Base-by-base conservation (phyloP, 1,284 basidiomycete genomes). In the Pulveroboletus sp. region DNA sequence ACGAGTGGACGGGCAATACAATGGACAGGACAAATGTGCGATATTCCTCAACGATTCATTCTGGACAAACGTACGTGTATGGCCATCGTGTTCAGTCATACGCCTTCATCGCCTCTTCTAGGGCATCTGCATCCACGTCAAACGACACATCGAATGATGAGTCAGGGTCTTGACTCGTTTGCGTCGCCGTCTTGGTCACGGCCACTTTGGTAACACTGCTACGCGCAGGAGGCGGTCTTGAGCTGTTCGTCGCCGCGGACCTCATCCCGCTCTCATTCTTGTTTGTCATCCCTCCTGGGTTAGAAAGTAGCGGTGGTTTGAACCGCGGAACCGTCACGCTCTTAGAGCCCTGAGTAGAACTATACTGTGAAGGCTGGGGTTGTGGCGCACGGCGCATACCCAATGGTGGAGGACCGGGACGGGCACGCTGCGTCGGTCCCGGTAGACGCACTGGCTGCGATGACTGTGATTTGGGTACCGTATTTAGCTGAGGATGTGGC, bases 121-220 rank as follows among this genome's bases (percentile, higher is more conserved):
- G 49, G 1, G 56, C 62, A 26, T 72, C 68, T 3, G 50, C 56
- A 35, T 70, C 68, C 56, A 70, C 18, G 22, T 60, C 72, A 51
- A 70, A 73, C 14, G 68, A 70, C n/a, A 70, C 38, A 38, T 73
- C 68, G 39, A 70, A 72, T 1, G 68, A 70, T 25, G 71, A 70
- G 29, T 73, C 68, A 5, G 68, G 39, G 20, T 68, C 66, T 43
- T 56, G 51, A 24, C 2, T 31, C 22, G 33, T 28, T 20, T 40
- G 49, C 38, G 5, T 22, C 10, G 43, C 22, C 12, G 26, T 43
- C 26, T 54, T 22, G 22, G 38, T 31, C 15, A 31, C 44, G 2
- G 33, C 25, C 2, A 10, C 22, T 35, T 48, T 52, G 18, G 47
- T 12, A 29, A 31, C 24, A 20, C n/a, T 15, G 10, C 39, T 22